Evolutionary conservation across 768 basidiomycete species (phyloP).

Genomic region (Tulasnella sp.): DNA sequence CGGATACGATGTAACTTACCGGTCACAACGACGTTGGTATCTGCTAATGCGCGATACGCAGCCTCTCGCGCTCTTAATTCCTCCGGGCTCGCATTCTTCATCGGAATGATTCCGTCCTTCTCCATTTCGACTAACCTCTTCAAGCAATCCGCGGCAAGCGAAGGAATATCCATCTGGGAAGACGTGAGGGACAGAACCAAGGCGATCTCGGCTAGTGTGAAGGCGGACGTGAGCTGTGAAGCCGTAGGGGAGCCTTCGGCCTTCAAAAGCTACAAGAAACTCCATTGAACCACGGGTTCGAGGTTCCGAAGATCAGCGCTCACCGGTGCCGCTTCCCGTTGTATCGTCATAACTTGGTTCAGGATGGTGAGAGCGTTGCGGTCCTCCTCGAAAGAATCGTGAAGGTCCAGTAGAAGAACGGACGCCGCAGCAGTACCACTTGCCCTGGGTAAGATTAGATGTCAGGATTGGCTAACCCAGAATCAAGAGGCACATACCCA

Average conservation of each 20-base stretch:
- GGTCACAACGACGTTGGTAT: slow-evolving; percentile 54
- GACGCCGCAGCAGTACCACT: not conserved
- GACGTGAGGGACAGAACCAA: slow-evolving; percentile 62
- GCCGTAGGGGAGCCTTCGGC: not conserved
- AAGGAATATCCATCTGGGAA: slow-evolving; percentile 51
- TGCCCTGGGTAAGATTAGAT: not conserved
- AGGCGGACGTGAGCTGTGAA: slow-evolving; percentile 33
- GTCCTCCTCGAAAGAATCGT: slow-evolving; percentile 12
- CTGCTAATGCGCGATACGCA: slow-evolving; percentile 32
- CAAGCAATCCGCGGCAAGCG: slow-evolving; percentile 54
- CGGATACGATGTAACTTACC: slow-evolving; percentile 34
- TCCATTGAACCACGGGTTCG: not conserved
- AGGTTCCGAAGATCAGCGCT: not conserved
- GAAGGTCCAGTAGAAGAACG: slow-evolving; percentile 9
- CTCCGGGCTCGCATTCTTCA: slow-evolving; percentile 1
- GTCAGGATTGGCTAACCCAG: not conserved
- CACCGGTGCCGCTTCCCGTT: not conserved
- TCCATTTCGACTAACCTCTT: slow-evolving; percentile 58
- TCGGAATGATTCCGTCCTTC: slow-evolving; percentile 32
- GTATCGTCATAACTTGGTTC: not conserved
- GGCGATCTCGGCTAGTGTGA: slow-evolving; percentile 58
- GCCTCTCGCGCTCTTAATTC: slow-evolving; percentile 8
- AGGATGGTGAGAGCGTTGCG: slow-evolving; percentile 3
- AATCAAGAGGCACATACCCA: not conserved
- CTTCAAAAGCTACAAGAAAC: not conserved